These are phyloP conservation scores for Aureobasidium leucospermi DNA, from an alignment of 2,329 filamentous ascomycete species.

Conservation along the genomic window DNA sequence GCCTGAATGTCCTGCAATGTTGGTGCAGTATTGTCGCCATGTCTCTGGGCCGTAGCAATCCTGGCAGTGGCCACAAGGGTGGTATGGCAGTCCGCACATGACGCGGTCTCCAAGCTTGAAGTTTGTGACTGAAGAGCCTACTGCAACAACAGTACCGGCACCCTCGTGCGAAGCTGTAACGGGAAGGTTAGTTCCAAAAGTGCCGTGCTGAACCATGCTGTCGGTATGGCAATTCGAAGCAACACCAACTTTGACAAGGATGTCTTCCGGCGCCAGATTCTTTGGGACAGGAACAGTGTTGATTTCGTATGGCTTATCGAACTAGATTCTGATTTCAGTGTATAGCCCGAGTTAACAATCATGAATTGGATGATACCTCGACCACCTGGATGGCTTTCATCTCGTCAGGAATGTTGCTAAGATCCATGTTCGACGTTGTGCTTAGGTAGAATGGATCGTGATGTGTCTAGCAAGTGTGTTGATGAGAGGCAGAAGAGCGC, in stretches of 20 bases:
- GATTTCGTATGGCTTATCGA: slow-evolving; percentile 49
- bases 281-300: slow-evolving; percentile 43
- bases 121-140: slow-evolving; percentile 34
- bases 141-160: slow-evolving; percentile 45
- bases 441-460: background rate
- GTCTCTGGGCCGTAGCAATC: slow-evolving; percentile 46
- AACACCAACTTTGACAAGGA: slow-evolving; percentile 54
- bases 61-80: slow-evolving; percentile 46
- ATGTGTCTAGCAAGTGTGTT: background rate
- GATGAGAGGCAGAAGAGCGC: background rate
- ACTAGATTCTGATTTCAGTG: slow-evolving; percentile 25
- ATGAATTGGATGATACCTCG: slow-evolving; percentile 29
- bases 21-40: slow-evolving; percentile 47
- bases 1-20: slow-evolving; percentile 40
- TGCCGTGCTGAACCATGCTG: slow-evolving; percentile 46
- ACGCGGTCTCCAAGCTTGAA: slow-evolving; percentile 48
- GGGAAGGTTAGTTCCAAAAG: slow-evolving; percentile 43
- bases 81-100: slow-evolving; percentile 48
- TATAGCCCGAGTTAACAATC: background rate
- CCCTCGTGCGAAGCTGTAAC: slow-evolving; percentile 52
- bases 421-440: slow-evolving; percentile 14
- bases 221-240: slow-evolving; percentile 59
- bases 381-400: slow-evolving; percentile 44
- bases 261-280: slow-evolving; percentile 42
- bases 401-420: slow-evolving; percentile 31